Evolutionary conservation across 1,284 basidiomycete genomes (phyloP).

Genomic region (Phlebopus sp.): DNA sequence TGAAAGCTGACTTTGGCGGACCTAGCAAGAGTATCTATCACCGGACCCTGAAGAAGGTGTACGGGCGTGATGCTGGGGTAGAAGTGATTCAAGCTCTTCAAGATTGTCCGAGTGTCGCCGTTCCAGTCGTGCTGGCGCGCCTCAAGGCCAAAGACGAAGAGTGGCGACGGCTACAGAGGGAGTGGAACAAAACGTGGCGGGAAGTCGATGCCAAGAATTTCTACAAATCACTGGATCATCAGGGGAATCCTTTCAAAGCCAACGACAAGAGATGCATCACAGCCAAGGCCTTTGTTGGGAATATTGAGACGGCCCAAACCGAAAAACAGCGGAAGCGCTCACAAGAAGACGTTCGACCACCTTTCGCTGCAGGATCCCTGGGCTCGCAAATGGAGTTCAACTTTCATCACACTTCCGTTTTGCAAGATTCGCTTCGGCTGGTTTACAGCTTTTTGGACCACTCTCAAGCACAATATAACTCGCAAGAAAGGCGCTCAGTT

Average conservation of each 20-base stretch:
- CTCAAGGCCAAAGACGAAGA: constrained; percentile 97
- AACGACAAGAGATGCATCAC: constrained; percentile 97
- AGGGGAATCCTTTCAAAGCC: constrained; percentile 91
- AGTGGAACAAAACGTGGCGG: constrained; percentile 97
- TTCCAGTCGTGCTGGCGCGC: constrained; percentile 89
- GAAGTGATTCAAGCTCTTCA: constrained; percentile 92
- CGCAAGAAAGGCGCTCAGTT: constrained; percentile 77
- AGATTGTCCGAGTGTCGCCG: constrained; percentile 86
- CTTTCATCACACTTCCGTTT: constrained; percentile 76
- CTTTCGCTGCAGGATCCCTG: constrained; percentile 45
- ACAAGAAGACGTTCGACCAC: constrained; percentile 35
- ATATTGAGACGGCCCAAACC: constrained; percentile 80
- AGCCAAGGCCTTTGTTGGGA: constrained; percentile 83
- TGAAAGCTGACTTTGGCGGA: constrained; percentile 89
- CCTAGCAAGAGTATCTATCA: constrained; percentile 89
- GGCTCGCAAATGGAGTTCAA: constrained; percentile 78
- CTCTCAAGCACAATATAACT: constrained; percentile 70
- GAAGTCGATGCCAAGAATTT: constrained; percentile 97
- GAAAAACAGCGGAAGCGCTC: constrained; percentile 59
- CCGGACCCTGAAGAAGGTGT: constrained; percentile 93
- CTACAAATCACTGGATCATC: constrained; percentile 96
- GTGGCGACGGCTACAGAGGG: constrained; percentile 92
- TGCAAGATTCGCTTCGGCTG: constrained; percentile 89
- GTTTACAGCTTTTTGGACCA: constrained; percentile 90
- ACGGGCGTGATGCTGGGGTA: constrained; percentile 77